Conservation (phyloP, 768 basidiomycete species). For the Pisolithus albus region DNA sequence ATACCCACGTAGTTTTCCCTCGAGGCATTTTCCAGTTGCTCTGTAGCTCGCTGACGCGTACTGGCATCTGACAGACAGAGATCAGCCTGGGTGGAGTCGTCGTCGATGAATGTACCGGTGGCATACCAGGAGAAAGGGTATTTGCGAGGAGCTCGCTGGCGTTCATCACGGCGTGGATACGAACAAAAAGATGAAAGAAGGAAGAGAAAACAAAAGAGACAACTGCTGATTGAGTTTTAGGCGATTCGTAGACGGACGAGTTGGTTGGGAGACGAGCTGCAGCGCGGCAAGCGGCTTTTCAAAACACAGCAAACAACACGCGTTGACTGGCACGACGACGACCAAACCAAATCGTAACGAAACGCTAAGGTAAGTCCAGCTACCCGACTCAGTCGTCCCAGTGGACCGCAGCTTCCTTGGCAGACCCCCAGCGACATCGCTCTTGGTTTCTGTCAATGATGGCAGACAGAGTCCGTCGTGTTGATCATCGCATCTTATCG, state of each 20-base stretch:
- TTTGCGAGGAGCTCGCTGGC: slow-evolving; percentile 87
- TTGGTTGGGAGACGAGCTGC: slow-evolving; percentile 8
- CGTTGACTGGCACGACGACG: no score
- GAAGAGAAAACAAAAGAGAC: background rate
- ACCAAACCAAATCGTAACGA: background rate
- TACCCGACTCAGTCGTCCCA: no score
- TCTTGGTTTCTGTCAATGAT: slow-evolving; percentile 5
- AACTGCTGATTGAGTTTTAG: background rate
- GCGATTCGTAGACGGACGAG: slow-evolving; percentile 5
- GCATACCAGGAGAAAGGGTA: slow-evolving; percentile 83
- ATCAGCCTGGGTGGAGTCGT: slow-evolving; percentile 26
- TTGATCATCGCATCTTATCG: background rate
- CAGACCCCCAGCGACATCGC: background rate
- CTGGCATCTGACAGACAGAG: slow-evolving; percentile 54
- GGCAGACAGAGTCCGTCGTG: slow-evolving; percentile 28
- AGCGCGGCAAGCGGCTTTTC: slow-evolving; percentile 32
- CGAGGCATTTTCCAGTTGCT: slow-evolving; percentile 81
- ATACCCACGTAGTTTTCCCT: slow-evolving; percentile 81
- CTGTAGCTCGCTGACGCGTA: slow-evolving; percentile 88
- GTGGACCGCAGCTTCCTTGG: background rate
- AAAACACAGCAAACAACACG: slow-evolving; percentile 13
- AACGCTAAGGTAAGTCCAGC: no score
- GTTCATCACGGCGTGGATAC: slow-evolving; percentile 59
- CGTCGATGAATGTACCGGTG: slow-evolving; percentile 21
- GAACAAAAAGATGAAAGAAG: background rate